Evolutionary conservation across 345 rosid species (phyloP).

Genomic region (Conringia planisiliqua): DNA sequence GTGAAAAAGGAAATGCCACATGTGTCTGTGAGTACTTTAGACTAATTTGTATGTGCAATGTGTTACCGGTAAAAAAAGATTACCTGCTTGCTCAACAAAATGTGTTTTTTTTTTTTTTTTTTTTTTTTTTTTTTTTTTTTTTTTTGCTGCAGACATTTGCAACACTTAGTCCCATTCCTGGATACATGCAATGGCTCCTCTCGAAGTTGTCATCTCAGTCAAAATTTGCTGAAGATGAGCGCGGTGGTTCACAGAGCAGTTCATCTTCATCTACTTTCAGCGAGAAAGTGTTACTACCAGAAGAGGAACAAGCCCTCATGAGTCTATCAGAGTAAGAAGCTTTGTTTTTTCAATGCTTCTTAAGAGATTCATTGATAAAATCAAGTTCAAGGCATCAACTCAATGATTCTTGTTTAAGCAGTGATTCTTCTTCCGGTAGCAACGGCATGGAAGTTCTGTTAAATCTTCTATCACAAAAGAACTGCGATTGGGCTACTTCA

Average conservation of each 20-base stretch:
- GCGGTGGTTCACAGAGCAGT: slow-evolving; percentile 32
- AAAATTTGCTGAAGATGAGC: slow-evolving; percentile 47
- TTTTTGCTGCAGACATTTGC: slow-evolving; percentile 60
- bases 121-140: background rate
- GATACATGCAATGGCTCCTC: slow-evolving; percentile 81
- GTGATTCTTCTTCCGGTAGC: slow-evolving; percentile 48
- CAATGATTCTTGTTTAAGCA: slow-evolving; percentile 21
- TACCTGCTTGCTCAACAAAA: background rate
- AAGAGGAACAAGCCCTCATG: slow-evolving; percentile 77
- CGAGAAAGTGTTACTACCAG: slow-evolving; percentile 74
- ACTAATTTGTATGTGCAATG: background rate
- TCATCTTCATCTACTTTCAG: slow-evolving; percentile 51
- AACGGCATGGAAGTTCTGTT: slow-evolving; percentile 74
- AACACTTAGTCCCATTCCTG: slow-evolving; percentile 93
- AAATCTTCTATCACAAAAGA: slow-evolving; percentile 45
- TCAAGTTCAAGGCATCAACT: background rate
- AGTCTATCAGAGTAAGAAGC: slow-evolving; percentile 47
- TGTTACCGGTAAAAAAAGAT: background rate
- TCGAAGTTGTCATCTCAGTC: slow-evolving; percentile 83
- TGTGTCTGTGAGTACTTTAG: slow-evolving; percentile 61
- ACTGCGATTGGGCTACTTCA: slow-evolving; percentile 56
- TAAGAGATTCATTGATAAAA: background rate
- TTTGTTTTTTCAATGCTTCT: background rate
- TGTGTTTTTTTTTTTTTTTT: too few relatives aligned
- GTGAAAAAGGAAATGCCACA: slow-evolving; percentile 90